These are phyloP conservation scores for Malus orientalis DNA, from an alignment of 306 rosid genomes.

Conservation along the genomic window DNA sequence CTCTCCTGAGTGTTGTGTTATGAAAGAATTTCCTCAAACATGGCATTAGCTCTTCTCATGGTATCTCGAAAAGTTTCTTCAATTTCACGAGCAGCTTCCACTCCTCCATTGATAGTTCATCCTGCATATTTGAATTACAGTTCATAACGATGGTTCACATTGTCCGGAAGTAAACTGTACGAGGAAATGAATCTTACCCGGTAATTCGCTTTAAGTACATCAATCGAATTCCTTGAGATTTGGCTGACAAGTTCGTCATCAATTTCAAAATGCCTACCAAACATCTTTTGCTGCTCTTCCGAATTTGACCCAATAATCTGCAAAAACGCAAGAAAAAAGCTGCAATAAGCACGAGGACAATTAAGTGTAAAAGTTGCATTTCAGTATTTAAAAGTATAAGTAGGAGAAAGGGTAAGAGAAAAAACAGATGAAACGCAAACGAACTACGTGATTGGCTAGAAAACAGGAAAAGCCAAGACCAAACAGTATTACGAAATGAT, in stretches of 20 bases:
- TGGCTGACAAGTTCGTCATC: conserved; percentile 95
- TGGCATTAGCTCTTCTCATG: conserved; percentile 26
- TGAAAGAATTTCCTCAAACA: not conserved
- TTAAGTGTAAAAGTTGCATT: not conserved
- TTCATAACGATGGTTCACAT: not conserved
- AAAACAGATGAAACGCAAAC: not conserved
- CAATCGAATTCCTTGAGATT: conserved; percentile 80
- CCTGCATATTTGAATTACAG: conserved; percentile 32
- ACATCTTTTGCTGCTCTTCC: conserved; percentile 96
- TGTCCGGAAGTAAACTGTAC: not conserved
- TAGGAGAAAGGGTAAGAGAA: not conserved
- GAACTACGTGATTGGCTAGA: not conserved
- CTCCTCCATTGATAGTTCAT: conserved; percentile 61
- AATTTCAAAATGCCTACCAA: conserved; percentile 86
- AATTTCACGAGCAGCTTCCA: conserved; percentile 79
- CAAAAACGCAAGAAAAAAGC: conserved; percentile 15
- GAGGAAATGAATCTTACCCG: conserved; percentile 48
- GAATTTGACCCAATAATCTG: conserved; percentile 70
- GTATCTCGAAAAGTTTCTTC: conserved; percentile 76
- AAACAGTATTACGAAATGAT: not conserved
- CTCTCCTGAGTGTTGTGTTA: not conserved
- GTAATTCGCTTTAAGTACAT: conserved; percentile 67
- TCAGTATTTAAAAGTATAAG: not conserved
- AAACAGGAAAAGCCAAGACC: not conserved
- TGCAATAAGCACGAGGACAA: not conserved